phyloP scores from a whole-genome alignment of 768 basidiomycete species.

The Boletus reticulatus region DNA sequence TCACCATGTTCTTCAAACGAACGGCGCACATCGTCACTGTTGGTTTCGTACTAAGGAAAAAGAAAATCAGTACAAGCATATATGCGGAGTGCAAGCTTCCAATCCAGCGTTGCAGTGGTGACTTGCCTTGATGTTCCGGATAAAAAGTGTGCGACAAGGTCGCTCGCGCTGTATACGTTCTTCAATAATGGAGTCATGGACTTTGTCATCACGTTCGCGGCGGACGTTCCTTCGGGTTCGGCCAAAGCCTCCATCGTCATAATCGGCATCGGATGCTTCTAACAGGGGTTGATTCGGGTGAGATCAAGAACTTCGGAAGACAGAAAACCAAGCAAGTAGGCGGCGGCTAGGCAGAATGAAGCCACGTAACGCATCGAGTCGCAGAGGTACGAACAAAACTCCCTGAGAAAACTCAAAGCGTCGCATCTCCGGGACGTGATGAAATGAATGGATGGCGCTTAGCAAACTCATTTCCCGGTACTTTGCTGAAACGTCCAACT shows the following conservation, averaged over 20 bases:
- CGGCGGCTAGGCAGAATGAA: slow-evolving; percentile 41
- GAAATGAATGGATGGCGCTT: slow-evolving; percentile 18
- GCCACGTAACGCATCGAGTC: slow-evolving; percentile 46
- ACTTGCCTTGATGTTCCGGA: slow-evolving; percentile 97
- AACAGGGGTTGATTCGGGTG: slow-evolving; percentile 42
- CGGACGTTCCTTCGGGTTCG: slow-evolving; percentile 51
- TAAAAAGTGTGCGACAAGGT: slow-evolving; percentile 94
- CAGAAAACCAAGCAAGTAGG: slow-evolving; percentile 37
- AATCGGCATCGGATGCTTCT: slow-evolving; percentile 62
- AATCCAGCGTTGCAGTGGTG: slow-evolving; percentile 11
- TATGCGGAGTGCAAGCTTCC: slow-evolving; percentile 3
- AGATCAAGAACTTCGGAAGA: slow-evolving; percentile 50
- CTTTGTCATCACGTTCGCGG: slow-evolving; percentile 84
- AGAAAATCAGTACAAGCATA: slow-evolving; percentile 12
- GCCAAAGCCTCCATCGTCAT: slow-evolving; percentile 51
- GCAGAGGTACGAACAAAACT: slow-evolving; percentile 21
- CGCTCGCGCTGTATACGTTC: slow-evolving; percentile 92
- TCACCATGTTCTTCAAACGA: slow-evolving; percentile 93
- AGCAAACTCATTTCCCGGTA: slow-evolving; percentile 30
- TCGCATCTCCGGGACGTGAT: slow-evolving; percentile 16
- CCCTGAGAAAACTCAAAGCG: slow-evolving; percentile 26
- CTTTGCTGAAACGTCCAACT: slow-evolving; percentile 32
- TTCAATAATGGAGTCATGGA: slow-evolving; percentile 90
- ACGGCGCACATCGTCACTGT: slow-evolving; percentile 77
- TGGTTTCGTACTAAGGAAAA: slow-evolving; percentile 75